Conservation (phyloP, 2,329 filamentous ascomycete genomes). For the Calonectria fujianensis region DNA sequence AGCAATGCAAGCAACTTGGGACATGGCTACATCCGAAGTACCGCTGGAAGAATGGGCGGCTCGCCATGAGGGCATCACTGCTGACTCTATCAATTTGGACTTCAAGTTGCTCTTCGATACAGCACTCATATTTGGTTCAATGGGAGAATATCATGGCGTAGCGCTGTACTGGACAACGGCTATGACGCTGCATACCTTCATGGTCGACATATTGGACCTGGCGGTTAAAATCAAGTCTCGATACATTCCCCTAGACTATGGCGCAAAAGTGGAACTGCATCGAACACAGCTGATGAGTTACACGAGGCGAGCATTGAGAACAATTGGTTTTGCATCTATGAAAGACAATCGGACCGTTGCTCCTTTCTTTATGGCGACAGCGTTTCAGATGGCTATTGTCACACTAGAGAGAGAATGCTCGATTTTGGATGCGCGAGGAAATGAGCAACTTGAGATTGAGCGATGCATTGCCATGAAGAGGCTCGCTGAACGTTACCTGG, state of each 20-base stretch:
- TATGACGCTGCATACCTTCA: neutral
- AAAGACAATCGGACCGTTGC: neutral
- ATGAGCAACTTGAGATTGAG: neutral
- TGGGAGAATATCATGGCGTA: constrained; percentile 8
- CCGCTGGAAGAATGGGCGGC: neutral
- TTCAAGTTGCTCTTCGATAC: neutral
- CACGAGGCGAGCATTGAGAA: neutral
- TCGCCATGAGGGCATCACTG: neutral
- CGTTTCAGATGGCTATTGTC: constrained; percentile 14
- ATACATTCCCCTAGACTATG: neutral
- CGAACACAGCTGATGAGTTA: constrained; percentile 6
- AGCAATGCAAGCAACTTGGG: neutral
- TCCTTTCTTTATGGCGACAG: constrained; percentile 16
- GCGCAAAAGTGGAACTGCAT: neutral
- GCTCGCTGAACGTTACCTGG: neutral
- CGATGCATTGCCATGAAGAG: neutral
- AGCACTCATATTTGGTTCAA: neutral
- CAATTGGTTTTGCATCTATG: neutral
- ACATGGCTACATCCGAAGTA: neutral
- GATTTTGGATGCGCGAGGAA: neutral
- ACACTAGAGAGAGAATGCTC: neutral
- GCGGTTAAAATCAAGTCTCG: neutral
- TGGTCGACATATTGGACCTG: neutral
- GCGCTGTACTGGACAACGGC: constrained; percentile 8
- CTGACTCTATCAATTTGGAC: neutral